Evolutionary conservation across 352 stramenopile genomes (phyloP).

Genomic region (Globisporangium perplexum): DNA sequence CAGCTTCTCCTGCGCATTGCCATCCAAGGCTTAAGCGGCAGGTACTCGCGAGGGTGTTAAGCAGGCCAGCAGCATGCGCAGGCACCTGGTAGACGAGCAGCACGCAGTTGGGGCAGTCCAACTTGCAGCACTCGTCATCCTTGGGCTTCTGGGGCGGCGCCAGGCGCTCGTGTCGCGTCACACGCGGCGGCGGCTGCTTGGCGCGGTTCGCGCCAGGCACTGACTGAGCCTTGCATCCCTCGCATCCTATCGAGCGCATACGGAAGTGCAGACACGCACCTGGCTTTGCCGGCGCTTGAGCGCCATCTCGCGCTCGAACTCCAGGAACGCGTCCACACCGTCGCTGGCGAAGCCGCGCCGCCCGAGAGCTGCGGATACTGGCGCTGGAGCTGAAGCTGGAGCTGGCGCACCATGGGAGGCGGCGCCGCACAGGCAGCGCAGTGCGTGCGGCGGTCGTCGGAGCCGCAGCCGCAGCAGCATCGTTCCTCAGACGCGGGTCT

Average conservation of each 20-base stretch:
- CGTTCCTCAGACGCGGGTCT: no score
- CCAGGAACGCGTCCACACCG: constrained; percentile 80
- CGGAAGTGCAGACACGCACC: constrained; percentile 11
- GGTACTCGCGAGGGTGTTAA: no score
- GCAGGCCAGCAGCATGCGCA: no score
- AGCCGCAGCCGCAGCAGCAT: not conserved
- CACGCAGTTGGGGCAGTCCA: constrained; percentile 86
- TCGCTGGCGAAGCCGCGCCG: constrained; percentile 18
- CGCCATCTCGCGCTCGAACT: constrained; percentile 81
- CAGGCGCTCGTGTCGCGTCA: constrained; percentile 8
- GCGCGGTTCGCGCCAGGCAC: not conserved
- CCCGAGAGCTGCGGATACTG: not conserved
- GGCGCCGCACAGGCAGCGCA: not conserved
- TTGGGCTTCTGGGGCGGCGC: constrained; percentile 50
- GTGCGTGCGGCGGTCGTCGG: not conserved
- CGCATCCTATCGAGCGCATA: not conserved
- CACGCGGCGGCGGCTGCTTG: constrained; percentile 14
- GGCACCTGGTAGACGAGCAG: constrained; percentile 75
- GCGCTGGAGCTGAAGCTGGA: not conserved
- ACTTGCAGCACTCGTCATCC: constrained; percentile 80
- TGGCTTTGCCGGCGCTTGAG: constrained; percentile 45
- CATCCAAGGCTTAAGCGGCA: not conserved
- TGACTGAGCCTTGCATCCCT: no score
- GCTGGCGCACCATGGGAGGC: no score
- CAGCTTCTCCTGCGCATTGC: constrained; percentile 51